Evolutionary conservation across 192 early-diverging fungal species (phyloP), one percentile per base, ranked within the genome.

Genomic region (Coemansia sp.): DNA sequence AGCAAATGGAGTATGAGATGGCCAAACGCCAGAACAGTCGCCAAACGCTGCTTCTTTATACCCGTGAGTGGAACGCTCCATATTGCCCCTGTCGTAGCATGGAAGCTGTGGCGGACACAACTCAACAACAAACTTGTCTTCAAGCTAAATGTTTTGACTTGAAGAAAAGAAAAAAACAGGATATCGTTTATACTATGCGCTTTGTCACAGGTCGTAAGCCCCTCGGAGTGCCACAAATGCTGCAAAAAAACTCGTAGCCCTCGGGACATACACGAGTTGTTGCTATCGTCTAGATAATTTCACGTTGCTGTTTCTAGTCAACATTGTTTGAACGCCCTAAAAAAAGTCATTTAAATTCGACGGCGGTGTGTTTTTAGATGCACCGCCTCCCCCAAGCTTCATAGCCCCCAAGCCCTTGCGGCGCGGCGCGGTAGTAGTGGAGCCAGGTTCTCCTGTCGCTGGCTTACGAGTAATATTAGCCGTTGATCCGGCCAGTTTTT

Each of bases 371-470:
- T 43, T 71, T 57, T 82, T 82, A 20, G 74, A 55, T 38, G 51
- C 63, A 0, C 79, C 79, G 11, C 79, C 71, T 2, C 57, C 57
- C 33, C 57, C 57, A 18, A 82, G 74, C 62, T 82, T 82, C 79
- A 82, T 82, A 2, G 79, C 79, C 11, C 79, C 79, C 18, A 82
- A 66, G 1, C 79, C 79, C 63, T 76, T 82, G 59, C 79, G 79
- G 24, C 75, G 68, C 43, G 68, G 64, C 27, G 40, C 43, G n/a
- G 38, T 46, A 13, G 73, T 52, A 33, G 72, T n/a, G 13, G 63
- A 31, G 20, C 61, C 27, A 16, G 22, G n/a, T 31, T 64, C 33
- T 12, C 54, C 34, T 8, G 38, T 42, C 5, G 41, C 27, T 46
- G 38, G 22, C 18, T 60, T 47, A 18, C 52, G 51, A 22, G 11